Evolutionary conservation across 257 asterid genomes (phyloP).

Genomic region (Nicotiana noctiflora): DNA sequence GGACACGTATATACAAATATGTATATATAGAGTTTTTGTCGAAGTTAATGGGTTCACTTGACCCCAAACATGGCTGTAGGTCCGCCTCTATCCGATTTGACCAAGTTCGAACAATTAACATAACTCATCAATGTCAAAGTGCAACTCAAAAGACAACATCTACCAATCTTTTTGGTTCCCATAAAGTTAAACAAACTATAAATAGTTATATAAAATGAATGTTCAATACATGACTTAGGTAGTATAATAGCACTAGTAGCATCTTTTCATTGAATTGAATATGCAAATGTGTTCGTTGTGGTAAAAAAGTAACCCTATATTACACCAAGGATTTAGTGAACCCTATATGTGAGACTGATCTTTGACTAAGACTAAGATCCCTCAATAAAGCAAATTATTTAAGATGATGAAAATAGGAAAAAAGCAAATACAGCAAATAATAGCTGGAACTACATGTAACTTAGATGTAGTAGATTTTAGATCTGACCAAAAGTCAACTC

Average conservation of each 20-base stretch:
- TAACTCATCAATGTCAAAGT: too few relatives aligned
- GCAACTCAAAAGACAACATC: too few relatives aligned
- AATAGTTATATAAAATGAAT: too few relatives aligned
- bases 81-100: too few relatives aligned
- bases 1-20: too few relatives aligned
- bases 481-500: background rate
- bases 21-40: too few relatives aligned
- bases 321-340: background rate
- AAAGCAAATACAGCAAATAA: background rate
- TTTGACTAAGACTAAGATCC: background rate
- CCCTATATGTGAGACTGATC: background rate
- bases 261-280: slow-evolving; percentile 5
- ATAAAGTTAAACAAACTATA: too few relatives aligned
- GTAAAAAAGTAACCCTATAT: background rate
- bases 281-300: background rate
- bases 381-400: background rate
- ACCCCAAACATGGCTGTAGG: too few relatives aligned
- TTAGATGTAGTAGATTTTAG: background rate
- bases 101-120: too few relatives aligned
- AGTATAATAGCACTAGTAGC: background rate
- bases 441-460: background rate
- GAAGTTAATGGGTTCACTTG: too few relatives aligned
- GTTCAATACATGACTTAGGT: too few relatives aligned
- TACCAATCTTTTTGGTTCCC: too few relatives aligned
- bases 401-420: background rate